These are phyloP conservation scores for Adansonia madagascariensis DNA, from an alignment of 441 rosid species.

Conservation along the genomic window DNA sequence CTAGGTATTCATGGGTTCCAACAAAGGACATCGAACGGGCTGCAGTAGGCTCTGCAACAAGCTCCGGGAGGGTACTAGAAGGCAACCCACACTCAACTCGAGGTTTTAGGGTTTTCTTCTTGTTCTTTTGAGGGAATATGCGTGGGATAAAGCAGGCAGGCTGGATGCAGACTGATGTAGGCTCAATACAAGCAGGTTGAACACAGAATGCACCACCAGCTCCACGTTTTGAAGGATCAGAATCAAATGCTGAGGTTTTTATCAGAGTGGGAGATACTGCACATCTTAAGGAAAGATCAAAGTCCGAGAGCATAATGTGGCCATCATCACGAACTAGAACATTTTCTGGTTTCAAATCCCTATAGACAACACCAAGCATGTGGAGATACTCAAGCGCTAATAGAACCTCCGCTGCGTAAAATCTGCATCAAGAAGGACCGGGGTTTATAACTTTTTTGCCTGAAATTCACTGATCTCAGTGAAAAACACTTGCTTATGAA, in stretches of 20 bases:
- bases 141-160: constrained; percentile 88
- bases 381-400: too few species aligned
- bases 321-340: constrained; percentile 97
- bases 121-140: constrained; percentile 68
- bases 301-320: constrained; percentile 51
- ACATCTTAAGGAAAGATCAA: too few species aligned
- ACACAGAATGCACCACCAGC: constrained; percentile 51
- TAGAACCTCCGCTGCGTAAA: too few species aligned
- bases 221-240: constrained; percentile 27
- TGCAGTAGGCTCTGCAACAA: constrained; percentile 93
- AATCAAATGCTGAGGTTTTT: constrained; percentile 43
- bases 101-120: constrained; percentile 66
- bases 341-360: constrained; percentile 95
- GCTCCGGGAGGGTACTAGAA: constrained; percentile 69
- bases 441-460: neutral
- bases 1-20: constrained; percentile 71
- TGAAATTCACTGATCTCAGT: neutral
- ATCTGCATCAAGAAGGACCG: constrained; percentile 22
- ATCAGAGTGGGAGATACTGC: constrained; percentile 87
- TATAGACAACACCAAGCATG: too few species aligned
- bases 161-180: constrained; percentile 56
- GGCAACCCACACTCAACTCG: constrained; percentile 56
- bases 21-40: constrained; percentile 96
- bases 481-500: neutral
- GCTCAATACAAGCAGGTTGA: constrained; percentile 67